These are phyloP conservation scores for Pseudevernia furfuracea DNA, from an alignment of 495 filamentous ascomycete genomes.

Conservation along the genomic window DNA sequence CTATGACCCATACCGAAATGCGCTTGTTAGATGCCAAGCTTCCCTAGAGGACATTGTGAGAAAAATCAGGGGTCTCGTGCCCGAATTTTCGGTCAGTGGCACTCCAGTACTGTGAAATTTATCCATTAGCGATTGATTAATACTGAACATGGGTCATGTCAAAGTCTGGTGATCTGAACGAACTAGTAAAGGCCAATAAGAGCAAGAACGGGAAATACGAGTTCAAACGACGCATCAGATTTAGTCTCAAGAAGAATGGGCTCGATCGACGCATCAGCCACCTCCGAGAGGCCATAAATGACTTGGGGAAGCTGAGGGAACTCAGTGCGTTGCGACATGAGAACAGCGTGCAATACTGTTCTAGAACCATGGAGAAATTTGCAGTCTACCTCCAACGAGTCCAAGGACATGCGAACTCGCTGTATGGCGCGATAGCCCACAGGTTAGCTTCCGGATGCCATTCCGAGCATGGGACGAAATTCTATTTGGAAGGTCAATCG, in stretches of 20 bases:
- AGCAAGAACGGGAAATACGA: not conserved
- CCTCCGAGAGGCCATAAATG: not conserved
- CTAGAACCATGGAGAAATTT: not conserved
- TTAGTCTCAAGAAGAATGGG: slow-evolving; percentile 7
- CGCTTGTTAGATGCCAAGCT: not conserved
- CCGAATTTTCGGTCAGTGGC: not conserved
- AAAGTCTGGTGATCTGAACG: slow-evolving; percentile 6
- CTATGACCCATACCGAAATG: slow-evolving; percentile 12
- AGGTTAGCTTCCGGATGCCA: slow-evolving; percentile 8
- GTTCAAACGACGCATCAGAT: slow-evolving; percentile 1
- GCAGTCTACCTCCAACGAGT: not conserved
- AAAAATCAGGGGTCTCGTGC: slow-evolving; percentile 7
- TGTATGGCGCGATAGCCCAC: not conserved
- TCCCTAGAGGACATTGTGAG: slow-evolving; percentile 3
- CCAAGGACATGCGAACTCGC: not conserved
- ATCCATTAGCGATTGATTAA: not conserved
- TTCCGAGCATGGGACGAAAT: slow-evolving; percentile 4
- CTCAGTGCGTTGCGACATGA: not conserved
- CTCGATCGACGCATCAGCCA: slow-evolving; percentile 1
- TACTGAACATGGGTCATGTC: not conserved
- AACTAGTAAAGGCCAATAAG: not conserved
- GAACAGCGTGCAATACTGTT: not conserved
- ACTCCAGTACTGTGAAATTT: too few relatives aligned
- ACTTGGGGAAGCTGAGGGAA: slow-evolving; percentile 1
- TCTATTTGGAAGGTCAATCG: slow-evolving; percentile 9